Conservation (phyloP, 768 basidiomycete genomes). For the Neoboletus subvelutipes region DNA sequence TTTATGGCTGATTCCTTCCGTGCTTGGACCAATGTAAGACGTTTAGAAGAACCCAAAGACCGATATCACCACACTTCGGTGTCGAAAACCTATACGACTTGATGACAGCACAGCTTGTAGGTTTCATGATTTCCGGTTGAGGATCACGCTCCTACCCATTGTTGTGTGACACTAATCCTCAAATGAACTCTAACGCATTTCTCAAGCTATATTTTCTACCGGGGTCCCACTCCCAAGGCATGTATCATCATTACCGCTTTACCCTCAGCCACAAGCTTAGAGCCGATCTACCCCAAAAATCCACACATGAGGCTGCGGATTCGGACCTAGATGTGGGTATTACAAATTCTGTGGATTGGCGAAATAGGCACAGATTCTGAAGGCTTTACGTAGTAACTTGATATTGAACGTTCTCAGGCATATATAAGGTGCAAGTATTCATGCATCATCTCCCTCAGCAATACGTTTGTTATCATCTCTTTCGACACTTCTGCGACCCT, state of each 20-base stretch:
- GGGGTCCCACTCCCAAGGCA: not conserved
- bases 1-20: no score
- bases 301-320: not conserved
- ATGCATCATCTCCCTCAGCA: not conserved
- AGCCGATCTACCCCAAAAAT: not conserved
- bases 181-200: not conserved
- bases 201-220: not conserved
- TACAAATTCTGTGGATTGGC: no score
- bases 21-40: no score
- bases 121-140: no score
- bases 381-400: not conserved
- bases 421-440: slow-evolving; percentile 8
- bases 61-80: no score
- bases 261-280: not conserved
- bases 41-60: no score
- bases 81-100: no score
- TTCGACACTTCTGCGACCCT: not conserved
- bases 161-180: not conserved
- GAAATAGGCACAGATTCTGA: no score
- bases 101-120: no score
- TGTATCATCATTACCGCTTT: not conserved
- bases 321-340: no score
- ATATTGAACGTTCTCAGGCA: not conserved
- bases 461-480: not conserved
- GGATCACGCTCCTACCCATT: no score